phyloP scores from a whole-genome alignment of 768 basidiomycete genomes.

The Hygrophorus pudorinus region DNA sequence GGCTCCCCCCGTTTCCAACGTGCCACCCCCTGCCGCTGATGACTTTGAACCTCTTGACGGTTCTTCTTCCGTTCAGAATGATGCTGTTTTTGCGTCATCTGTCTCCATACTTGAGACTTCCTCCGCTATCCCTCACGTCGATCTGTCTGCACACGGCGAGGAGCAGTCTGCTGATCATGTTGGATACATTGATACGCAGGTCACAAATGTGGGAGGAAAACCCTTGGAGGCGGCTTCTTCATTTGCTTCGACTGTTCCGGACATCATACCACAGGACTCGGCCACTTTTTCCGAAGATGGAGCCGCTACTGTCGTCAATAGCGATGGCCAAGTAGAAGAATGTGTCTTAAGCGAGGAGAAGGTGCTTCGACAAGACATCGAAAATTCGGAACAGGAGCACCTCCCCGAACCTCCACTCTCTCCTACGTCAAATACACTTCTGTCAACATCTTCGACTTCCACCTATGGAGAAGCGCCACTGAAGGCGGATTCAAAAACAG shows the following conservation, averaged over 20 bases:
- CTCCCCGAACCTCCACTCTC: slow-evolving; percentile 53
- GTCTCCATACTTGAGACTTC: slow-evolving; percentile 41
- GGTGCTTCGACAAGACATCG: slow-evolving; percentile 10
- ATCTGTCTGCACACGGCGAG: slow-evolving; percentile 28
- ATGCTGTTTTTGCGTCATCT: slow-evolving; percentile 19
- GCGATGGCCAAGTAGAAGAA: slow-evolving; percentile 10
- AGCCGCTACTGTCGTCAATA: slow-evolving; percentile 16
- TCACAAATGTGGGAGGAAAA: slow-evolving; percentile 12
- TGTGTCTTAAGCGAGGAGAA: slow-evolving; percentile 12
- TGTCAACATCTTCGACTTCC: slow-evolving; percentile 30
- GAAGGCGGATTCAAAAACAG: slow-evolving; percentile 28
- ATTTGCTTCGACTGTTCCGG: slow-evolving; percentile 41
- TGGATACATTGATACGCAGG: slow-evolving; percentile 37
- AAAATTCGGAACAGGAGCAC: slow-evolving; percentile 30
- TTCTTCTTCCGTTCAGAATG: slow-evolving; percentile 22
- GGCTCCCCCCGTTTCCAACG: not conserved
- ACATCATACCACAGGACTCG: slow-evolving; percentile 25
- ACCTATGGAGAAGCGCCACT: slow-evolving; percentile 34
- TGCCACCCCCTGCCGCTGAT: not conserved
- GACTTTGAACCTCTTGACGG: slow-evolving; percentile 7
- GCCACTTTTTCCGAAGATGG: slow-evolving; percentile 16
- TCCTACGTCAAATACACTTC: slow-evolving; percentile 39
- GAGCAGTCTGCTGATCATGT: slow-evolving; percentile 37
- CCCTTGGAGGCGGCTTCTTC: slow-evolving; percentile 28
- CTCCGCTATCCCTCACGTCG: slow-evolving; percentile 27